phyloP scores from a whole-genome alignment of 495 filamentous ascomycete species.

The Neurospora tetrasperma region DNA sequence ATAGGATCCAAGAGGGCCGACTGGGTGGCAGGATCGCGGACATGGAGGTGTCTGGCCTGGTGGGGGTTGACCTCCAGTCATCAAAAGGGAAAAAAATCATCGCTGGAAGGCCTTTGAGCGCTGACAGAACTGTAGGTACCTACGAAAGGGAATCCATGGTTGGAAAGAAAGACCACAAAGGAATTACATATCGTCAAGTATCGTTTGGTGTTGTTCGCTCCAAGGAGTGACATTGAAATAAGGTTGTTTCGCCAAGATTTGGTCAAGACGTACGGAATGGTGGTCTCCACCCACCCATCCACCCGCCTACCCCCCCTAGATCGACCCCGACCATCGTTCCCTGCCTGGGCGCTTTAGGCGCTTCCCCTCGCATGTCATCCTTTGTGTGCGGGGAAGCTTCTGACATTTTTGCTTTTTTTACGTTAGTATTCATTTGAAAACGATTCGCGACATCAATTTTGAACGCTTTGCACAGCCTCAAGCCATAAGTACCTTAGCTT shows the following conservation, averaged over 20 bases:
- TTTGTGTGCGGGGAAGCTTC: not conserved
- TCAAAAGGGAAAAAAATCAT: too few relatives aligned
- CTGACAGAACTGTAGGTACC: not conserved
- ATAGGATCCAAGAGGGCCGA: not conserved
- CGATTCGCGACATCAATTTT: not conserved
- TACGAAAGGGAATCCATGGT: not conserved
- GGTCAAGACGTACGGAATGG: not conserved
- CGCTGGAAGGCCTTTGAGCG: not conserved
- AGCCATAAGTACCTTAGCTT: not conserved
- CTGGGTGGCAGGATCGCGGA: not conserved
- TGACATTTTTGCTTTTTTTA: not conserved
- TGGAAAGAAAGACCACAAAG: not conserved
- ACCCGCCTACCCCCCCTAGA: not conserved
- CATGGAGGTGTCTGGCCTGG: not conserved
- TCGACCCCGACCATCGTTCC: not conserved
- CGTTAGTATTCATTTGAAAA: not conserved
- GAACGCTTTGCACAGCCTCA: not conserved
- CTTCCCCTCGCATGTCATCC: not conserved
- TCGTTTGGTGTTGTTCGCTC: not conserved
- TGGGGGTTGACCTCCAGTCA: not conserved
- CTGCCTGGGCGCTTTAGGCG: not conserved
- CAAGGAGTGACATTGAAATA: not conserved
- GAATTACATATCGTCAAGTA: not conserved
- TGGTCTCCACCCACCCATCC: not conserved
- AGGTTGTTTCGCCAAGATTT: not conserved